Evolutionary conservation across 345 rosid species (phyloP).

Genomic region (Ceriops decandra): DNA sequence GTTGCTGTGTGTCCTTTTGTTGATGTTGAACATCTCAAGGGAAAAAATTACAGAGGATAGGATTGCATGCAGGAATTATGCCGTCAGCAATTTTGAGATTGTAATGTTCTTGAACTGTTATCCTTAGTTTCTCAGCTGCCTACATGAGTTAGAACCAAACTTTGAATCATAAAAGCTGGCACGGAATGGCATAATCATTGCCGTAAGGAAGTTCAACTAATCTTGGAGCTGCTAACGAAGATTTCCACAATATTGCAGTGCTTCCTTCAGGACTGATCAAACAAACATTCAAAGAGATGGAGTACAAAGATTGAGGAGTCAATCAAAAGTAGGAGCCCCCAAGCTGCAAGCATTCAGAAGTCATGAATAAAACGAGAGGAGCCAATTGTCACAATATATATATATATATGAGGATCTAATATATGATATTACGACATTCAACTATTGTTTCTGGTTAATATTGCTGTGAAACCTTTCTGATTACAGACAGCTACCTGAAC

Average conservation of each 20-base stretch:
- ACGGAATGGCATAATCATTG: neutral
- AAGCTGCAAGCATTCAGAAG: neutral
- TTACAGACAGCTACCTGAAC: neutral
- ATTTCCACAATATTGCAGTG: constrained; percentile 32
- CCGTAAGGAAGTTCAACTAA: constrained; percentile 2
- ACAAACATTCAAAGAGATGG: constrained; percentile 10
- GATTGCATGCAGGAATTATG: constrained; percentile 25
- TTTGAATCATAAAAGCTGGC: neutral
- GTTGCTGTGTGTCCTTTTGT: neutral
- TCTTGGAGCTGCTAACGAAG: constrained; percentile 31
- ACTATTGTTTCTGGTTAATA: too few species aligned
- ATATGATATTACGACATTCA: too few species aligned
- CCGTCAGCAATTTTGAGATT: constrained; percentile 30
- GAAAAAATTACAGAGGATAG: neutral
- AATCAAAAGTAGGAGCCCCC: neutral
- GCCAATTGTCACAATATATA: neutral
- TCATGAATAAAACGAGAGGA: neutral
- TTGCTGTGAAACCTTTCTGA: too few species aligned
- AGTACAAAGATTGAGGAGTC: constrained; percentile 4
- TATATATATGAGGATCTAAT: neutral
- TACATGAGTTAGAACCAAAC: neutral
- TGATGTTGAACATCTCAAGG: neutral
- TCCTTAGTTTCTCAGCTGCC: constrained; percentile 32
- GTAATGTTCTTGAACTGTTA: constrained; percentile 36
- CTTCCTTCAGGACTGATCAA: constrained; percentile 31